These are phyloP conservation scores for Phytopythium helicoides DNA, from an alignment of 352 stramenopile genomes.

Conservation along the genomic window DNA sequence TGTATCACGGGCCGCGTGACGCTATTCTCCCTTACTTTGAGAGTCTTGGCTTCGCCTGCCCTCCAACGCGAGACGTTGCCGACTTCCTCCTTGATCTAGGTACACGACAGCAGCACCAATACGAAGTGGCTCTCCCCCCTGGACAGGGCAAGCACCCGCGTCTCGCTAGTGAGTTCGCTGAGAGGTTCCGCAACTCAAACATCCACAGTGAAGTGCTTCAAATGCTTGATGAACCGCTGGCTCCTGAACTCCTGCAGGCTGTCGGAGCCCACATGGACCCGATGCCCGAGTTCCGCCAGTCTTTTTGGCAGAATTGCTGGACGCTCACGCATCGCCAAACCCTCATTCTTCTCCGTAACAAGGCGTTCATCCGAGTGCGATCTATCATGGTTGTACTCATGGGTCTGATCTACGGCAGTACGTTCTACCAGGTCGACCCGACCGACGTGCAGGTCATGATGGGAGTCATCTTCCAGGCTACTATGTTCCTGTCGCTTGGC, in stretches of 20 bases:
- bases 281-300: constrained; percentile 42
- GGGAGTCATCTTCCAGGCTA: constrained; percentile 70
- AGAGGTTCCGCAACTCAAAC: constrained; percentile 24
- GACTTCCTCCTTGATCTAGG: constrained; percentile 48
- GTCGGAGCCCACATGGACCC: constrained; percentile 23
- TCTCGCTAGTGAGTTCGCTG: constrained; percentile 28
- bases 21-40: constrained; percentile 42
- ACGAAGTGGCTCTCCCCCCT: constrained; percentile 16
- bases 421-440: constrained; percentile 47
- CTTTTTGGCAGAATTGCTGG: constrained; percentile 29
- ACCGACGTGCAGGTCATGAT: constrained; percentile 40
- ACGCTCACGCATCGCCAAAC: constrained; percentile 50
- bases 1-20: constrained; percentile 45
- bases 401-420: constrained; percentile 32
- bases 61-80: constrained; percentile 29
- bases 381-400: constrained; percentile 38
- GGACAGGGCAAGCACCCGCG: constrained; percentile 20
- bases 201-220: constrained; percentile 27
- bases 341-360: constrained; percentile 51
- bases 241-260: constrained; percentile 23
- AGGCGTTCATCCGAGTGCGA: constrained; percentile 35
- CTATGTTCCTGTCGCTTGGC: constrained; percentile 77
- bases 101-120: constrained; percentile 37
- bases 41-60: constrained; percentile 27
- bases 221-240: constrained; percentile 21